Evolutionary conservation across 805 yeast species (phyloP).

Genomic region (Wickerhamiella azyma): DNA sequence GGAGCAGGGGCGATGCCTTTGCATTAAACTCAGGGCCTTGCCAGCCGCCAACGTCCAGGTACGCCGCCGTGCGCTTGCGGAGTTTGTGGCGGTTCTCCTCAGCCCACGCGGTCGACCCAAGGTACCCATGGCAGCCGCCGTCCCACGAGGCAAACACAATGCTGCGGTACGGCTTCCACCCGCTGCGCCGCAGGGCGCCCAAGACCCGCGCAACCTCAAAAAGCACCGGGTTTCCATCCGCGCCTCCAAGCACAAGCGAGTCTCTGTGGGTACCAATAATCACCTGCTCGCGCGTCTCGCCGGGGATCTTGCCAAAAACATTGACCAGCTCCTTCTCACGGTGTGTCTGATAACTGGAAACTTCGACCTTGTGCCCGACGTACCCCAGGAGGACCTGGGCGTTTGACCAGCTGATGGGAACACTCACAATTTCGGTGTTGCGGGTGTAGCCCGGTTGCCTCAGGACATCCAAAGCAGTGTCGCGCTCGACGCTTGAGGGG

Average conservation of each 20-base stretch:
- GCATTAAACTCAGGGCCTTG: slow-evolving; percentile 40
- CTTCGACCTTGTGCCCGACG: slow-evolving; percentile 40
- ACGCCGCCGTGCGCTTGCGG: slow-evolving; percentile 43
- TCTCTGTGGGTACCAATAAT: slow-evolving; percentile 68
- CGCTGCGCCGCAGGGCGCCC: slow-evolving; percentile 35
- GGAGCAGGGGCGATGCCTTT: slow-evolving; percentile 47
- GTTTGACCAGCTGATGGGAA: slow-evolving; percentile 54
- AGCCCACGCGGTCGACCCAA: slow-evolving; percentile 72
- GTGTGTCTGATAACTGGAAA: slow-evolving; percentile 49
- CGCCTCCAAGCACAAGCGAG: slow-evolving; percentile 70
- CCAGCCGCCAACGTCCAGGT: slow-evolving; percentile 50
- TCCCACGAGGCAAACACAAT: slow-evolving; percentile 69
- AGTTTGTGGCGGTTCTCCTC: slow-evolving; percentile 41
- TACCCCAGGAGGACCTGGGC: slow-evolving; percentile 46
- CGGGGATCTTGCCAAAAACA: slow-evolving; percentile 48
- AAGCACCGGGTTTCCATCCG: slow-evolving; percentile 62
- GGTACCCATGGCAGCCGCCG: slow-evolving; percentile 57
- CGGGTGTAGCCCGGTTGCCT: slow-evolving; percentile 60
- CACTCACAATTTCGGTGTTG: slow-evolving; percentile 56
- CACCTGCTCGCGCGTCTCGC: slow-evolving; percentile 40
- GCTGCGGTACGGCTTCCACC: slow-evolving; percentile 65
- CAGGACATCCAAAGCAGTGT: slow-evolving; percentile 52
- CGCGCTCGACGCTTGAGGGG: slow-evolving; percentile 64
- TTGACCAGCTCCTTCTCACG: slow-evolving; percentile 47
- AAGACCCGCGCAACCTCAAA: slow-evolving; percentile 52